These are phyloP conservation scores for Orbilia oligospora DNA, from an alignment of 2,329 filamentous ascomycete genomes.

Conservation along the genomic window DNA sequence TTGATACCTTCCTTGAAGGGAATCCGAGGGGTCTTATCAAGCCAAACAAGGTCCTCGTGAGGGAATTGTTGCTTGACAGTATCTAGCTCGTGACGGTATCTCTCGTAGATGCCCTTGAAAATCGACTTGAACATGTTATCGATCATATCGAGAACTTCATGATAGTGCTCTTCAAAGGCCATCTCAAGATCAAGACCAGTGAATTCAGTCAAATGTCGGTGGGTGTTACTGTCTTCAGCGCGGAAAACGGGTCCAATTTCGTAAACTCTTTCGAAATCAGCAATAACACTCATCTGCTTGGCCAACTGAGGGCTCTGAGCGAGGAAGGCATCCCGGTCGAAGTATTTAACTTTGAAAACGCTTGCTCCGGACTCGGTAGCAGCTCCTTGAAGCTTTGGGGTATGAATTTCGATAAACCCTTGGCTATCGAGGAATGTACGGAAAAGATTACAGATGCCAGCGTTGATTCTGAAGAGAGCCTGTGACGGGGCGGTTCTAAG, in stretches of 20 bases:
- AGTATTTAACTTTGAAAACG: slow-evolving; percentile 93
- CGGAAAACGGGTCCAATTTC: slow-evolving; percentile 92
- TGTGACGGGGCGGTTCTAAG: slow-evolving; percentile 88
- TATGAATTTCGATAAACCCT: slow-evolving; percentile 93
- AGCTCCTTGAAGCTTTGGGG: slow-evolving; percentile 88
- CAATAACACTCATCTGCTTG: slow-evolving; percentile 92
- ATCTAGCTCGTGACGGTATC: slow-evolving; percentile 80
- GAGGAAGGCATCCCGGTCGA: slow-evolving; percentile 86
- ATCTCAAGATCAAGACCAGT: slow-evolving; percentile 94
- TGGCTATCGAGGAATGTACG: slow-evolving; percentile 80
- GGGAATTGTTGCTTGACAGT: slow-evolving; percentile 87
- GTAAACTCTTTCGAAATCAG: slow-evolving; percentile 90
- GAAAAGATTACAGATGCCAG: slow-evolving; percentile 84
- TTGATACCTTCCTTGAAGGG: slow-evolving; percentile 83
- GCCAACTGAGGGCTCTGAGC: slow-evolving; percentile 92
- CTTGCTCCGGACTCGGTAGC: slow-evolving; percentile 92
- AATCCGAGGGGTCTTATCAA: slow-evolving; percentile 86
- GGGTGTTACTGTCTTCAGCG: slow-evolving; percentile 95
- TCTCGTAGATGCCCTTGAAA: slow-evolving; percentile 78
- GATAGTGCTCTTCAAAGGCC: slow-evolving; percentile 89
- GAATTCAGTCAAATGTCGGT: slow-evolving; percentile 93
- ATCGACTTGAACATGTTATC: slow-evolving; percentile 87
- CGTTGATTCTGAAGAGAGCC: slow-evolving; percentile 87
- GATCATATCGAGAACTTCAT: slow-evolving; percentile 84
- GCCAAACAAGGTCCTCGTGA: slow-evolving; percentile 86